Evolutionary conservation across 2,329 filamentous ascomycete genomes (phyloP).

Genomic region (Neofusicoccum sp.): DNA sequence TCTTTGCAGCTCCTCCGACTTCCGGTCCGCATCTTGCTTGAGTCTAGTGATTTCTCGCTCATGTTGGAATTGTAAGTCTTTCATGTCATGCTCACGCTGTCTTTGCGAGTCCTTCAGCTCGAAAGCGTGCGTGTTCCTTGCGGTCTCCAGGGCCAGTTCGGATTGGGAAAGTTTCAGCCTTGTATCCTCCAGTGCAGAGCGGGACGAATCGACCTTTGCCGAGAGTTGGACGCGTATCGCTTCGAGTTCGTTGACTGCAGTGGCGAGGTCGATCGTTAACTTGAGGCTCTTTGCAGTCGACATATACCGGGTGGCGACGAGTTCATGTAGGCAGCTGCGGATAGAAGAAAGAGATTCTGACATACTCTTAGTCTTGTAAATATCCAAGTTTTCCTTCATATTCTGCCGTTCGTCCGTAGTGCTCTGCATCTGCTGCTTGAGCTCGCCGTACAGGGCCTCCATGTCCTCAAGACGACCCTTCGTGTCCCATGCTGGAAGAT

Average conservation of each 20-base stretch:
- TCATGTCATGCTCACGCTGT: conserved; percentile 59
- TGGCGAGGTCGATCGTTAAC: conserved; percentile 18
- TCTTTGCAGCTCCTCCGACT: conserved; percentile 45
- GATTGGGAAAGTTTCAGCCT: conserved; percentile 55
- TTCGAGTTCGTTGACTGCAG: conserved; percentile 60
- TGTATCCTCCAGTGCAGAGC: conserved; percentile 68
- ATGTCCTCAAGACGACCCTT: conserved; percentile 75
- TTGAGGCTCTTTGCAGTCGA: conserved; percentile 24
- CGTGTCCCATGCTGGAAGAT: conserved; percentile 74
- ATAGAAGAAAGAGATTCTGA: conserved; percentile 24
- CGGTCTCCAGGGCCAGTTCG: conserved; percentile 55
- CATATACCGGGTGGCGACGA: conserved; percentile 1
- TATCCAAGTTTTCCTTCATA: conserved; percentile 72
- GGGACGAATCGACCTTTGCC: conserved; percentile 58
- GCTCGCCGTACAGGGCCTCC: conserved; percentile 70
- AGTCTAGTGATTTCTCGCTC: conserved; percentile 60
- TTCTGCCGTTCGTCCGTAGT: conserved; percentile 68
- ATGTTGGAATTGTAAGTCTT: conserved; percentile 58
- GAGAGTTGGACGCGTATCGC: conserved; percentile 53
- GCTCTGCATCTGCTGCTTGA: conserved; percentile 73
- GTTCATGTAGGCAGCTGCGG: conserved; percentile 13
- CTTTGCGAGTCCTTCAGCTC: conserved; percentile 56
- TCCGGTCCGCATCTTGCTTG: conserved; percentile 52
- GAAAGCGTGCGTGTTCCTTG: conserved; percentile 54
- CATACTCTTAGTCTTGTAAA: conserved; percentile 76